phyloP scores from a whole-genome alignment of 768 basidiomycete genomes.

The Hemileccinum impolitum region DNA sequence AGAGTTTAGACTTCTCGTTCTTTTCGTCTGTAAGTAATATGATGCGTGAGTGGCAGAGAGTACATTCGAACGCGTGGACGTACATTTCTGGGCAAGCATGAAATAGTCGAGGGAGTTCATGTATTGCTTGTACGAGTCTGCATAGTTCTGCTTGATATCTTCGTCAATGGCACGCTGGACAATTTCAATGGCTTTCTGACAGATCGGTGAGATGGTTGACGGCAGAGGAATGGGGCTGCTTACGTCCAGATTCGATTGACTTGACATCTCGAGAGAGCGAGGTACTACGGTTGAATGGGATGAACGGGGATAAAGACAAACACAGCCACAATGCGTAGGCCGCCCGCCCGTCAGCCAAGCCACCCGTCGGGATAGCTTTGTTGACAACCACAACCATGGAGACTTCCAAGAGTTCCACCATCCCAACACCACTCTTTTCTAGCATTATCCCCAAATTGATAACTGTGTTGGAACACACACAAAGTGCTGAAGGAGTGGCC shows the following conservation, averaged over 20 bases:
- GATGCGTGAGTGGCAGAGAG: slow-evolving; percentile 1
- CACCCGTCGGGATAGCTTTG: no score
- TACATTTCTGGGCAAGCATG: slow-evolving; percentile 94
- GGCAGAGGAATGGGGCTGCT: slow-evolving; percentile 10
- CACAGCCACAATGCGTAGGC: slow-evolving; percentile 25
- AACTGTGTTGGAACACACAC: slow-evolving; percentile 58
- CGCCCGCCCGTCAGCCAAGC: background rate
- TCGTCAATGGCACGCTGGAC: slow-evolving; percentile 92
- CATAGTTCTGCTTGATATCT: slow-evolving; percentile 90
- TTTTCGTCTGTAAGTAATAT: slow-evolving; percentile 57
- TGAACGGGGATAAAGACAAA: background rate
- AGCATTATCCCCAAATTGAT: slow-evolving; percentile 57
- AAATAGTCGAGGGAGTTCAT: slow-evolving; percentile 97
- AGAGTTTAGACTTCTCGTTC: slow-evolving; percentile 85
- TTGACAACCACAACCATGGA: slow-evolving; percentile 6
- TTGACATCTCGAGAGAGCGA: slow-evolving; percentile 34
- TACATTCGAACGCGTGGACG: background rate
- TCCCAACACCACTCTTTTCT: slow-evolving; percentile 52
- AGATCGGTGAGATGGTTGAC: slow-evolving; percentile 16
- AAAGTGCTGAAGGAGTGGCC: slow-evolving; percentile 49
- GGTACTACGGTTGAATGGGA: no score
- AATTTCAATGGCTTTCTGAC: slow-evolving; percentile 80
- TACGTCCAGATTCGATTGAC: slow-evolving; percentile 47
- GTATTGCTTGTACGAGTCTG: slow-evolving; percentile 92
- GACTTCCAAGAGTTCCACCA: background rate